Percentiles rank a stretch among this genome's conserved stretches.
Evolutionary conservation across 495 filamentous ascomycete species (phyloP).

Genomic region (Lasiosphaeria ovina): DNA sequence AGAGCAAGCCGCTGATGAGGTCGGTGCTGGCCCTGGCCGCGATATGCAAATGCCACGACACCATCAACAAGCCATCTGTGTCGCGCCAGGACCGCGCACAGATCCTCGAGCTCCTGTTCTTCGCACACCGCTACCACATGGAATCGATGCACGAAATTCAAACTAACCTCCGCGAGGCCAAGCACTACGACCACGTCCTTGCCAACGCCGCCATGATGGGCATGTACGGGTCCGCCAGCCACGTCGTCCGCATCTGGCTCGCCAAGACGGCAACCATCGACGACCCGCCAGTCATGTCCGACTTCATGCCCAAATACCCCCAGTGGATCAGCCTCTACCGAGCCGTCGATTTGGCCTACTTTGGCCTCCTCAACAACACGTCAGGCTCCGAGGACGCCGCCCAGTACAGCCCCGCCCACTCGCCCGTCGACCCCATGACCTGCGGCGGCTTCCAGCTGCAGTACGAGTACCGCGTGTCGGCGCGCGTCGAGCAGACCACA

Average conservation of each 20-base stretch:
- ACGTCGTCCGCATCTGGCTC: constrained; percentile 38
- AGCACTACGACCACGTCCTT: constrained; percentile 37
- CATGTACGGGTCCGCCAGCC: constrained; percentile 43
- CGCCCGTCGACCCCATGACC: neutral
- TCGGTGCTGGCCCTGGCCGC: constrained; percentile 42
- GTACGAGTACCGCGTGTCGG: constrained; percentile 13
- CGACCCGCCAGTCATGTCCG: constrained; percentile 13
- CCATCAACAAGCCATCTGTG: constrained; percentile 26
- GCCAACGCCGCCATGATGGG: constrained; percentile 49
- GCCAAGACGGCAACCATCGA: constrained; percentile 27
- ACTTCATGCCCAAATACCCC: constrained; percentile 33
- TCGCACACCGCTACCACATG: constrained; percentile 36
- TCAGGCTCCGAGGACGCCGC: neutral
- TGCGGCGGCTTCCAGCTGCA: constrained; percentile 3
- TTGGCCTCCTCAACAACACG: constrained; percentile 31
- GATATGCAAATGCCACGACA: constrained; percentile 40
- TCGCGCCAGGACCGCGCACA: constrained; percentile 20
- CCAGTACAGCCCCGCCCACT: constrained; percentile 1
- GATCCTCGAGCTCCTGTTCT: constrained; percentile 31
- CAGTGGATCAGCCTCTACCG: constrained; percentile 46
- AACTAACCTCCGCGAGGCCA: constrained; percentile 22
- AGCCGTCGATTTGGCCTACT: constrained; percentile 38
- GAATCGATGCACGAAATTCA: constrained; percentile 36
- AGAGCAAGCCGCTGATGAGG: constrained; percentile 40
- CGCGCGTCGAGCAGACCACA: constrained; percentile 3